These are phyloP conservation scores for Bolboschoenus planiculmis DNA, from an alignment of 176 grass and related monocot genomes.

Conservation along the genomic window DNA sequence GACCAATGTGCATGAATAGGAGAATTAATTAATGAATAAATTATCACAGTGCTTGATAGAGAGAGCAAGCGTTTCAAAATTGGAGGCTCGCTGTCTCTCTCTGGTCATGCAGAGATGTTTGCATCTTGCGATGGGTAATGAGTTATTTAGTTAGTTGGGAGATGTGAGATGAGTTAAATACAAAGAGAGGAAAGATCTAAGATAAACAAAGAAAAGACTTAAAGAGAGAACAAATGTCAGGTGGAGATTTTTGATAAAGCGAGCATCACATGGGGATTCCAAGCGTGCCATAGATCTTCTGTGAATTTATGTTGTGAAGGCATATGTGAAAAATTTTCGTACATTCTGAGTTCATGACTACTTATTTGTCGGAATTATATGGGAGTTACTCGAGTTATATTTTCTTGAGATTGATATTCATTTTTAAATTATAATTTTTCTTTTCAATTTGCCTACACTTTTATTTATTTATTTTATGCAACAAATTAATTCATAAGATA, in stretches of 20 bases:
- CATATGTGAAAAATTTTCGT: background rate
- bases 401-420: background rate
- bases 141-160: background rate
- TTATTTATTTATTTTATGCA: background rate
- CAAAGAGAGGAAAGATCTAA: background rate
- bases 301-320: background rate
- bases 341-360: background rate
- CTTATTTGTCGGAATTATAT: background rate
- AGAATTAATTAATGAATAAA: background rate
- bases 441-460: background rate
- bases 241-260: slow-evolving; percentile 4
- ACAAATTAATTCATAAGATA: background rate
- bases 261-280: background rate
- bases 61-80: slow-evolving; percentile 4
- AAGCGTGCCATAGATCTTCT: background rate
- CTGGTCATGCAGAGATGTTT: background rate
- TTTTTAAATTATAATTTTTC: background rate
- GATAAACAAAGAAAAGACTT: background rate
- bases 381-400: background rate
- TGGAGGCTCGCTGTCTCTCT: background rate
- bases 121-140: background rate
- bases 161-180: background rate
- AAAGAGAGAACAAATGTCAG: background rate
- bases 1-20: slow-evolving; percentile 8
- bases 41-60: background rate